A percentile compares a stretch with the other conserved stretches of the same genome.
Conservation (phyloP, 441 rosid species). For the Corymbia citriodora region DNA sequence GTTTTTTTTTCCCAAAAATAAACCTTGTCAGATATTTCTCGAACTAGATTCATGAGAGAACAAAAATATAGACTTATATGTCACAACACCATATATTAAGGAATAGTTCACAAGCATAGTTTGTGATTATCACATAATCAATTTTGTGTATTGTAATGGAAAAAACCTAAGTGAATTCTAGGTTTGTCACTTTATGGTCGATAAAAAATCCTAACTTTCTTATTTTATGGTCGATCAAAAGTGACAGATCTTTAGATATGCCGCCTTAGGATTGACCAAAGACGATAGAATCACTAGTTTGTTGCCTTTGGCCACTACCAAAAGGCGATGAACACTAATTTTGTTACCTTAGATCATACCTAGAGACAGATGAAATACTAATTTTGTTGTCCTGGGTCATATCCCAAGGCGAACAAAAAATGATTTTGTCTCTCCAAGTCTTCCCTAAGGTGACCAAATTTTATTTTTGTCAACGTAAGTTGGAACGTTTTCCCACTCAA, state of each 20-base stretch:
- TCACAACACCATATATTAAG: background rate
- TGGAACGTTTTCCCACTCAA: background rate
- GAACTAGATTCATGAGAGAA: background rate
- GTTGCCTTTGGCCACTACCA: background rate
- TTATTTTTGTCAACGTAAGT: background rate
- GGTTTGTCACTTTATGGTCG: rapidly evolving
- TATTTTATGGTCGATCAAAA: background rate
- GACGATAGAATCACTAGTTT: background rate
- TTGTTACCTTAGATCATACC: background rate
- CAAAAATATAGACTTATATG: background rate
- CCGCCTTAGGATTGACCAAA: background rate
- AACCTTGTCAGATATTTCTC: background rate
- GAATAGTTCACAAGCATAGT: background rate
- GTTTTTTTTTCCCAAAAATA: background rate
- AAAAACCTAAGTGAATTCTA: background rate
- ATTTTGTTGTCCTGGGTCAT: background rate
- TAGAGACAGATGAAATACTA: background rate
- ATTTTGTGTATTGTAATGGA: background rate
- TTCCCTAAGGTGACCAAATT: no score
- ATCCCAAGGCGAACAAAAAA: background rate
- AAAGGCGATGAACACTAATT: background rate
- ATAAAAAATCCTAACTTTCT: background rate
- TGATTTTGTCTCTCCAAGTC: background rate
- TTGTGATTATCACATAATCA: background rate
- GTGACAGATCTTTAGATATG: background rate